Conservation (phyloP, 495 filamentous ascomycete species). For the Physcia stellaris region DNA sequence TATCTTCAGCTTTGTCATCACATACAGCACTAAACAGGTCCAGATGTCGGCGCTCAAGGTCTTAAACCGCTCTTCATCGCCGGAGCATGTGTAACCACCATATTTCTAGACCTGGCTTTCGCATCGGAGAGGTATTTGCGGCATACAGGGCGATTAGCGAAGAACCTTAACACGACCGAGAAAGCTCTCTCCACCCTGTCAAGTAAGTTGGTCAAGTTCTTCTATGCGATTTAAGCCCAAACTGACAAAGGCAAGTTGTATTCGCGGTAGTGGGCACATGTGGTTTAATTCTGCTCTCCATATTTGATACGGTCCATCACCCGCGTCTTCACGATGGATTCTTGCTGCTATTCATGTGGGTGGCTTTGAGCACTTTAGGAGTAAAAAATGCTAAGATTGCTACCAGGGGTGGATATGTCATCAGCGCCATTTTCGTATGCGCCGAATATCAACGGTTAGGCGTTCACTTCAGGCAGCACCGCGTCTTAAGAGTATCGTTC, state of each 20-base stretch:
- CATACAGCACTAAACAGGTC: slow-evolving; percentile 36
- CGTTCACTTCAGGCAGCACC: slow-evolving; percentile 58
- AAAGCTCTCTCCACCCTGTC: slow-evolving; percentile 53
- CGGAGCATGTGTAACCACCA: slow-evolving; percentile 62
- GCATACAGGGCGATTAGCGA: slow-evolving; percentile 56
- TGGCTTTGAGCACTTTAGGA: slow-evolving; percentile 1
- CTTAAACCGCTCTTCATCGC: slow-evolving; percentile 83
- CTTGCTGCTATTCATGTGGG: slow-evolving; percentile 69
- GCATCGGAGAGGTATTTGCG: slow-evolving; percentile 70
- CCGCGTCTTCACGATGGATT: slow-evolving; percentile 58
- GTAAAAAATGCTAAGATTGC: neutral
- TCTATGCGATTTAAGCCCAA: too few species aligned
- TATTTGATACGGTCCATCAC: slow-evolving; percentile 69
- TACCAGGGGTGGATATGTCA: slow-evolving; percentile 38
- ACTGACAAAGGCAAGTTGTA: slow-evolving; percentile 25
- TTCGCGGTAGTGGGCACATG: slow-evolving; percentile 62
- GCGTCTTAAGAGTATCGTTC: slow-evolving; percentile 61
- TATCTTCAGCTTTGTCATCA: neutral
- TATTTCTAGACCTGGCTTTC: slow-evolving; percentile 76
- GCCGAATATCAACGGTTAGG: slow-evolving; percentile 78
- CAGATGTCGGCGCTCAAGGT: slow-evolving; percentile 62
- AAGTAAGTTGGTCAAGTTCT: slow-evolving; percentile 17
- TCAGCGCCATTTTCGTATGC: slow-evolving; percentile 75
- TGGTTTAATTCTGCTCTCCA: slow-evolving; percentile 66
- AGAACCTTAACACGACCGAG: slow-evolving; percentile 53